Evolutionary conservation across 164 flowering plant genomes (phyloP), one percentile per base, ranked within the genome.

Genomic region (Brasenia schreberi): DNA sequence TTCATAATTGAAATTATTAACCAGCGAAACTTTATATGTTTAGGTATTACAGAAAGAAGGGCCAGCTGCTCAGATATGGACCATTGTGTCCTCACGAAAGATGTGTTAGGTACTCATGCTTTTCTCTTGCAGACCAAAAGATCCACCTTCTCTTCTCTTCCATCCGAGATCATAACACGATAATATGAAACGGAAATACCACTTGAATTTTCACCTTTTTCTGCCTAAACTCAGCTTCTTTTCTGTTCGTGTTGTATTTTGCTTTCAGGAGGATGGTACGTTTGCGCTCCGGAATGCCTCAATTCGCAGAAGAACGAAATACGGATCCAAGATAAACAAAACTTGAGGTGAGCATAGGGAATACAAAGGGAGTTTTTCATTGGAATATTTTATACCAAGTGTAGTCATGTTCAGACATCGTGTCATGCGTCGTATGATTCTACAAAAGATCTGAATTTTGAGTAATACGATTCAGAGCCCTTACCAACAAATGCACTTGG

Each of bases 11-110:
- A 33, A 33, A 33, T 33, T 33, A 33, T 33, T 33, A 33, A 33
- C 39, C 0, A 33, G 39, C 39, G 39, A 33, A 33, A 33, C 39
- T 33, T 33, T 33, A 1, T 33, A 2, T 49, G 56, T 49, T 49
- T 18, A 58, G 71, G 69, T 6, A 42, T 18, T 71, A 64, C 14
- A 49, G 75, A 71, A 61, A 62, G 90, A 61, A 77, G 90, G 70
- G 83, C 68, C 72, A 88, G 90, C 71, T 84, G 87, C 75, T 85
- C 91, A 0, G 85, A 83, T 68, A 70, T 73, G 16, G 83, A 79
- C 67, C 61, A 69, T 43, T 83, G 74, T 72, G 76, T 65, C 59
- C 63, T 49, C 56, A 49, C 10, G 56, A 49, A 6, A 14, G 56
- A 49, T 49, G 10, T 49, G 12, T 49, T 49, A 49, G 56, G 56